Conservation (phyloP, 1,284 basidiomycete species). For the Earliella scabrosa region DNA sequence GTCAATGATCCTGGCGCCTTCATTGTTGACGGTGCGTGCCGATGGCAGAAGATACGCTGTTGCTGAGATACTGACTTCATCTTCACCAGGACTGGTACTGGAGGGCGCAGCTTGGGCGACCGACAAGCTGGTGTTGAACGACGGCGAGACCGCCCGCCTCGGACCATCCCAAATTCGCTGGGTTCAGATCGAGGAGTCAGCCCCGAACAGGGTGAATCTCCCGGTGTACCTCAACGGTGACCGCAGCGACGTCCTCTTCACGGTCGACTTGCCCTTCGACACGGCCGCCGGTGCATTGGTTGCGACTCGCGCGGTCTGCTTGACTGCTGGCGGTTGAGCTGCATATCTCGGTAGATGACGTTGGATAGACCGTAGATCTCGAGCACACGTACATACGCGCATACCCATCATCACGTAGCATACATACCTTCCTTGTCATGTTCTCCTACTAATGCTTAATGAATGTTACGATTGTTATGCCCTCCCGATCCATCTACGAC, state of each 20-base stretch:
- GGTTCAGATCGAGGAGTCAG: conserved; percentile 68
- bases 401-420: conserved; percentile 23
- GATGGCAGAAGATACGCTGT: too few species aligned
- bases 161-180: conserved; percentile 84
- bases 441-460: conserved; percentile 24
- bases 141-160: conserved; percentile 79
- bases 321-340: conserved; percentile 59
- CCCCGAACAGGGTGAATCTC: conserved; percentile 63
- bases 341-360: background rate
- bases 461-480: conserved; percentile 18
- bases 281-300: conserved; percentile 65
- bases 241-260: conserved; percentile 88
- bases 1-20: conserved; percentile 79
- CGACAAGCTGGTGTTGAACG: conserved; percentile 76
- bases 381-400: conserved; percentile 12
- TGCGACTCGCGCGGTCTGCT: conserved; percentile 80
- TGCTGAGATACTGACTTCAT: background rate
- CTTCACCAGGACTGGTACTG: conserved; percentile 70
- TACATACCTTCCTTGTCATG: conserved; percentile 21
- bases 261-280: conserved; percentile 80
- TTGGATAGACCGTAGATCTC: conserved; percentile 14
- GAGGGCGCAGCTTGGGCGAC: conserved; percentile 83
- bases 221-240: conserved; percentile 94
- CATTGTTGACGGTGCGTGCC: conserved; percentile 77
- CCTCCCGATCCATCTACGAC: too few species aligned